Percentiles rank a stretch among this genome's conserved stretches.
phyloP scores from a whole-genome alignment of 352 stramenopile genomes.

The Phytopythium vexans region DNA sequence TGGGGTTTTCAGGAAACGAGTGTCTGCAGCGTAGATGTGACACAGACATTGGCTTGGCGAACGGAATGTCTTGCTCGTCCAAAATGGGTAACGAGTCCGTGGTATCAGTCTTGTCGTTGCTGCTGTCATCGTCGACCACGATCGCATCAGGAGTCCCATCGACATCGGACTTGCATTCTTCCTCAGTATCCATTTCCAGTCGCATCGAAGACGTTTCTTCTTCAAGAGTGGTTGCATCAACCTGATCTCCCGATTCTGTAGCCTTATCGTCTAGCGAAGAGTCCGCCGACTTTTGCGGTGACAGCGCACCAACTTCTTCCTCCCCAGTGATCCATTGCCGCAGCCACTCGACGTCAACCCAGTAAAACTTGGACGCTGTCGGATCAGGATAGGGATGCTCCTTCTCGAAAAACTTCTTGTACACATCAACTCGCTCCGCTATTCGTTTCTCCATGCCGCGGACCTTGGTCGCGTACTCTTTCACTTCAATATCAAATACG shows the following conservation, averaged over 20 bases:
- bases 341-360: conserved; percentile 69
- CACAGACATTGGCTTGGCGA: conserved; percentile 47
- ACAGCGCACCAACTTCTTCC: conserved; percentile 17
- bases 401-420: conserved; percentile 64
- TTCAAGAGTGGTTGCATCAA: conserved; percentile 3
- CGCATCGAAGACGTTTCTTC: neutral
- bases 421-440: conserved; percentile 43
- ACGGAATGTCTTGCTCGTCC: conserved; percentile 45
- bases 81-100: conserved; percentile 1
- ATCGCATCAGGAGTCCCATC: conserved; percentile 10
- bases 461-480: conserved; percentile 40
- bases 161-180: conserved; percentile 15
- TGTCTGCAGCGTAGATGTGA: conserved; percentile 47
- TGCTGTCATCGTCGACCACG: conserved; percentile 8
- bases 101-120: neutral
- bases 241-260: neutral
- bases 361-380: conserved; percentile 44
- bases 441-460: conserved; percentile 49
- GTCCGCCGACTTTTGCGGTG: conserved; percentile 4
- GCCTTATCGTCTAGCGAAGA: conserved; percentile 5
- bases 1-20: conserved; percentile 4
- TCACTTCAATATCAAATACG: conserved; percentile 46
- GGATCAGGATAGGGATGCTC: conserved; percentile 35
- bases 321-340: conserved; percentile 61
- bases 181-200: conserved; percentile 9